These are phyloP conservation scores for Aspergillus conjunctus DNA, from an alignment of 495 filamentous ascomycete genomes.

Conservation along the genomic window DNA sequence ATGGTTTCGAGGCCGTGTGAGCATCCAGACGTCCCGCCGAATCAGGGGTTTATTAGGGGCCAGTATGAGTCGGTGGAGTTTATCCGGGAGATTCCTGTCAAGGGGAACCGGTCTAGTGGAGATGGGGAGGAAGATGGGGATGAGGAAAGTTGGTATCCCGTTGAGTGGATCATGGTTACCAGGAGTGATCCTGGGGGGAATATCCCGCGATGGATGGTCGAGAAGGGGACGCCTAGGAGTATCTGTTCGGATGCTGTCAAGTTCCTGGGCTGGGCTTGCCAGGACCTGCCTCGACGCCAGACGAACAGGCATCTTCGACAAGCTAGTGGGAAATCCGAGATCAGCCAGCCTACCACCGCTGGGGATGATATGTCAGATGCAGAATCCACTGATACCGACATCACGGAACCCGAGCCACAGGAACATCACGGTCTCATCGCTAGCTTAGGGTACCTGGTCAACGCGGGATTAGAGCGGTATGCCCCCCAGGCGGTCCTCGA, in stretches of 20 bases:
- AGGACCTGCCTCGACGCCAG: conserved; percentile 48
- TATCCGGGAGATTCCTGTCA: conserved; percentile 75
- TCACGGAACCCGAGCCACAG: conserved; percentile 27
- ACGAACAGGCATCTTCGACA: conserved; percentile 30
- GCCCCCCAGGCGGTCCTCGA: conserved; percentile 53
- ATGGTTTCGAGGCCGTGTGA: conserved; percentile 81
- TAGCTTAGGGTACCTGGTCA: conserved; percentile 45
- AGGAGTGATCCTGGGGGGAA: conserved; percentile 91
- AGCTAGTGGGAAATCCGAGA: conserved; percentile 21
- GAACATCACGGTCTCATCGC: conserved; percentile 48
- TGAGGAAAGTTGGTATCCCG: conserved; percentile 57
- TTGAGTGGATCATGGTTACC: conserved; percentile 98
- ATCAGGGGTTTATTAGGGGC: conserved; percentile 74
- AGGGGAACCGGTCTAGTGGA: conserved; percentile 7
- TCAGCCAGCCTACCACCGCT: conserved; percentile 13
- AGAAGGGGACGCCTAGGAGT: conserved; percentile 82
- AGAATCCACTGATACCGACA: conserved; percentile 21
- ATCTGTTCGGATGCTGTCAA: conserved; percentile 81
- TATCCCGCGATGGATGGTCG: conserved; percentile 92
- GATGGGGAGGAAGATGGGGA: conserved; percentile 14
- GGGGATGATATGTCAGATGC: conserved; percentile 19
- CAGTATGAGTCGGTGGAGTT: conserved; percentile 92
- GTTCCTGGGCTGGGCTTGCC: conserved; percentile 82
- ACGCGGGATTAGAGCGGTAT: conserved; percentile 42
- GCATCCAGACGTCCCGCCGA: conserved; percentile 69